These are phyloP conservation scores for Penicillium olsonii DNA, from an alignment of 2,329 filamentous ascomycete genomes.

Conservation along the genomic window DNA sequence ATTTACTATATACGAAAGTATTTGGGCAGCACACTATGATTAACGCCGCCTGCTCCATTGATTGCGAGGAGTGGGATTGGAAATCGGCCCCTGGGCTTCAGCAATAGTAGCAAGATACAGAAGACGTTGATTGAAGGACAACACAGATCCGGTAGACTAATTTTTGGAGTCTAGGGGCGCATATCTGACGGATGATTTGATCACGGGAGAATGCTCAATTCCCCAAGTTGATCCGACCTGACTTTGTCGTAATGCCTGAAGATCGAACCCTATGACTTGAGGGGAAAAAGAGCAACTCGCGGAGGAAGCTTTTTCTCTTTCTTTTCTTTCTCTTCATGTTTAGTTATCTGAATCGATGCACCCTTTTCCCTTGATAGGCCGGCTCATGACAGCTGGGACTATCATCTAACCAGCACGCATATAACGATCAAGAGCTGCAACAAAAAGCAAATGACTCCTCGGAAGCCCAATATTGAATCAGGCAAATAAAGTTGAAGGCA, in stretches of 20 bases:
- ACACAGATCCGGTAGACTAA: neutral
- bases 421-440: no score
- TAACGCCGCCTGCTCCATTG: neutral
- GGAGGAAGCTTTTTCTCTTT: no score
- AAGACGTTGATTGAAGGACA: neutral
- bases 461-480: no score
- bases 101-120: neutral
- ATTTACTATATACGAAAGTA: neutral
- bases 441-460: no score
- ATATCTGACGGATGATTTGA: conserved; percentile 1
- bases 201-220: conserved; percentile 1
- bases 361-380: no score
- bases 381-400: no score
- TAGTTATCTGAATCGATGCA: no score
- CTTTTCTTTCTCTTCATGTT: no score
- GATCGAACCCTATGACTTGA: no score
- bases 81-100: neutral
- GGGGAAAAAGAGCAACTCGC: no score
- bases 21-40: neutral
- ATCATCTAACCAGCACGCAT: no score
- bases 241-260: neutral
- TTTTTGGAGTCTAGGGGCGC: neutral
- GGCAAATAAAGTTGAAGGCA: no score
- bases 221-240: neutral
- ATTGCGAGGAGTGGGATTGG: neutral